Evolutionary conservation across 257 asterid species (phyloP).

Genomic region (Solanum medicagineum): DNA sequence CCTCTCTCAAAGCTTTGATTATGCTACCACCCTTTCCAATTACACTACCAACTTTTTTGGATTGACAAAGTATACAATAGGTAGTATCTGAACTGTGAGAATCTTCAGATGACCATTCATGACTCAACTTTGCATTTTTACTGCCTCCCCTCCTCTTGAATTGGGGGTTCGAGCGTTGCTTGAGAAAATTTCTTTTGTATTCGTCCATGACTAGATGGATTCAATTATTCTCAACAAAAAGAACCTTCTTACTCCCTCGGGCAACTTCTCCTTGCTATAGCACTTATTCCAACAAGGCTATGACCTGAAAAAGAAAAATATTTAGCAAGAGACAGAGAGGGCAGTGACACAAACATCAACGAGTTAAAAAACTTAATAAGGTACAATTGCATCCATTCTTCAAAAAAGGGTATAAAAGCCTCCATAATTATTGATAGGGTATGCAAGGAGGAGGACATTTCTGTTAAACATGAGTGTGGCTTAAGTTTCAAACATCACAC

Average conservation of each 20-base stretch:
- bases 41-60: slow-evolving; percentile 65
- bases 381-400: background rate
- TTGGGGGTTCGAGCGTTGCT: slow-evolving; percentile 36
- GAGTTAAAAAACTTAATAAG: background rate
- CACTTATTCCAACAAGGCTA: background rate
- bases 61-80: slow-evolving; percentile 55
- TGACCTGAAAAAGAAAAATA: background rate
- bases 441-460: background rate
- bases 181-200: slow-evolving; percentile 29
- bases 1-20: slow-evolving; percentile 67
- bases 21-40: slow-evolving; percentile 82
- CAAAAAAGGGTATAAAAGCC: background rate
- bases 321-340: background rate
- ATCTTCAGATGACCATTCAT: slow-evolving; percentile 27
- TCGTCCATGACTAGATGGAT: slow-evolving; percentile 37
- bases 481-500: background rate
- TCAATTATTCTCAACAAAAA: background rate
- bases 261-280: background rate
- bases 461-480: background rate
- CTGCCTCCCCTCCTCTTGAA: slow-evolving; percentile 44
- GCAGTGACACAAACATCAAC: background rate
- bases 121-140: slow-evolving; percentile 35
- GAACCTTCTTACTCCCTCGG: background rate
- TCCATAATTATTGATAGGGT: background rate
- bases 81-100: slow-evolving; percentile 38